Conservation (phyloP, 768 basidiomycete genomes). For the Termitomyces titanicus region DNA sequence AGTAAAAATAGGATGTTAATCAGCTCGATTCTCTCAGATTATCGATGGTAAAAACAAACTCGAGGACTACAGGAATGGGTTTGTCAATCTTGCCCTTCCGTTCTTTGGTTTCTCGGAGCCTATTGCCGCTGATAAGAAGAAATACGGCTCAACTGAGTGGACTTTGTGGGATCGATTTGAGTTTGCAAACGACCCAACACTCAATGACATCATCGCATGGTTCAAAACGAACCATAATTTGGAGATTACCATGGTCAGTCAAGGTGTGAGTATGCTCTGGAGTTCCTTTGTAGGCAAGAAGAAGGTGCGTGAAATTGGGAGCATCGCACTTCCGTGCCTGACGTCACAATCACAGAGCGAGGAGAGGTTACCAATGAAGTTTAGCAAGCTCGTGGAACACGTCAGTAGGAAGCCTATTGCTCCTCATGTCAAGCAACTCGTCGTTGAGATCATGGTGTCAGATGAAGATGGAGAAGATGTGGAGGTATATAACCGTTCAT, state of each 20-base stretch:
- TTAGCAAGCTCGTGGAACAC: constrained; percentile 86
- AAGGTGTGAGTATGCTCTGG: constrained; percentile 98
- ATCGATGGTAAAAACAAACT: constrained; percentile 94
- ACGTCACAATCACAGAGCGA: constrained; percentile 53
- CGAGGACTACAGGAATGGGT: constrained; percentile 97
- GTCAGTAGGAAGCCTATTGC: constrained; percentile 95
- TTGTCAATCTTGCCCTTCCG: constrained; percentile 94
- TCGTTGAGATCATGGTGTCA: constrained; percentile 92
- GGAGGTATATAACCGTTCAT: constrained; percentile 51
- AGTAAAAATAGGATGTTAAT: neutral
- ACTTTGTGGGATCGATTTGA: constrained; percentile 98
- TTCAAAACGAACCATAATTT: constrained; percentile 85
- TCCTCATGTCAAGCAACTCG: constrained; percentile 75
- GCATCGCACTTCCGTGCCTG: neutral
- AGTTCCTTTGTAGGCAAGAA: constrained; percentile 89
- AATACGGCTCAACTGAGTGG: constrained; percentile 89
- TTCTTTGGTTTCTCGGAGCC: constrained; percentile 99
- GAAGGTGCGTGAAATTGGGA: constrained; percentile 57
- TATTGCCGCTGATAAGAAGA: constrained; percentile 82
- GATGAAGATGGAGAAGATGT: constrained; percentile 95
- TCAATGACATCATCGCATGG: constrained; percentile 79
- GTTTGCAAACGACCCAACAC: constrained; percentile 84
- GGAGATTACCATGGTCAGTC: constrained; percentile 92
- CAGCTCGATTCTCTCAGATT: constrained; percentile 49
- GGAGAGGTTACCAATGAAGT: constrained; percentile 84